Conservation (phyloP, 208 protist genomes). For the Crithidia expoeki region DNA sequence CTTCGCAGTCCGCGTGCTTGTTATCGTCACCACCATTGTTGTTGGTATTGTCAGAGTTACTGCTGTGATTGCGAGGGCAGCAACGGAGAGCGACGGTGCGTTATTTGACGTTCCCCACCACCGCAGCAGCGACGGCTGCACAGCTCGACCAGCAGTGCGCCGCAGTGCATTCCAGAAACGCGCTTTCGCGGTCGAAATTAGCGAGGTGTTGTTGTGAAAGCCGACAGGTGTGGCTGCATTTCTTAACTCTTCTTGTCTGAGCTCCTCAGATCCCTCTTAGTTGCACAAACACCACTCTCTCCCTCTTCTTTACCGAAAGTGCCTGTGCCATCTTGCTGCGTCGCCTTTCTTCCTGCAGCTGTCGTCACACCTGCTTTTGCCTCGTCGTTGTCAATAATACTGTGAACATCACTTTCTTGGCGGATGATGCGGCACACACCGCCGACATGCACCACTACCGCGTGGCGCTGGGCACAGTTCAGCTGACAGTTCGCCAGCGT, state of each 20-base stretch:
- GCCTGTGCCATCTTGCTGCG: background rate
- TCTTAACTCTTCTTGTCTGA: too few species aligned
- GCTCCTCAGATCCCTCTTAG: too few species aligned
- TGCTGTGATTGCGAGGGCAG: too few species aligned
- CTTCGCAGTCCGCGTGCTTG: too few species aligned
- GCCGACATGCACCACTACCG: slow-evolving; percentile 59
- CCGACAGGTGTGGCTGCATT: too few species aligned
- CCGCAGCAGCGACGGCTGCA: background rate
- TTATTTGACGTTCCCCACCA: slow-evolving; percentile 2
- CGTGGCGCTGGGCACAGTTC: slow-evolving; percentile 32
- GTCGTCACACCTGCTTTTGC: too few species aligned
- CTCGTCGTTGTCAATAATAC: too few species aligned
- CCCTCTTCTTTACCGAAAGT: too few species aligned
- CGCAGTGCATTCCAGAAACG: background rate
- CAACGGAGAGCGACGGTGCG: too few species aligned
- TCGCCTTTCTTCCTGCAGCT: background rate
- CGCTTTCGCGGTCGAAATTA: background rate
- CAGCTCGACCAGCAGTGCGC: background rate
- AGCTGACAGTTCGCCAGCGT: slow-evolving; percentile 46
- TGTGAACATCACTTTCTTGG: background rate
- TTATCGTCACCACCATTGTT: too few species aligned
- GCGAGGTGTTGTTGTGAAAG: too few species aligned
- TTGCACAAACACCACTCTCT: background rate
- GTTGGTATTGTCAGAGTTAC: too few species aligned
- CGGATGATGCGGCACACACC: slow-evolving; percentile 31